Percentiles rank a stretch among this genome's conserved stretches.
These are phyloP conservation scores for Cyanodermella asteris DNA, from an alignment of 2,329 filamentous ascomycete species.

Conservation along the genomic window DNA sequence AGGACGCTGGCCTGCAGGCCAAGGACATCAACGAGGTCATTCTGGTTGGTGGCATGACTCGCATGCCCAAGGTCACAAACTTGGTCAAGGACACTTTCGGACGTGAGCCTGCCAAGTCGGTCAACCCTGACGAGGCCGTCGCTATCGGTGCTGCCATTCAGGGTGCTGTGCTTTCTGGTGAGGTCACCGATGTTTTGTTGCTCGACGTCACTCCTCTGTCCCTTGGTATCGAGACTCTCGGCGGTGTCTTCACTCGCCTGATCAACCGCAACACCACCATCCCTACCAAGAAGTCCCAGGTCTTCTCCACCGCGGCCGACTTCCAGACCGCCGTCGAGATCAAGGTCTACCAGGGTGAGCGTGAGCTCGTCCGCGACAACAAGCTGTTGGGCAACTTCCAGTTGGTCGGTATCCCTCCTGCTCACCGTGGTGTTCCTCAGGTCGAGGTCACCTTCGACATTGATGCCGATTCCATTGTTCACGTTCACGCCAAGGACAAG, in stretches of 20 bases:
- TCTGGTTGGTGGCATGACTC: slow-evolving; percentile 95
- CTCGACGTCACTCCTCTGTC: slow-evolving; percentile 91
- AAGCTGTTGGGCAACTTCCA: slow-evolving; percentile 99
- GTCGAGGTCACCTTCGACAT: slow-evolving; percentile 98
- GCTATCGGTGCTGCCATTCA: slow-evolving; percentile 94
- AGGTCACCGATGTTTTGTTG: slow-evolving; percentile 86
- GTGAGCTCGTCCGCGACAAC: slow-evolving; percentile 96
- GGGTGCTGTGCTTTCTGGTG: slow-evolving; percentile 86
- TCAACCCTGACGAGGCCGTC: slow-evolving; percentile 96
- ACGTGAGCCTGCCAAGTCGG: slow-evolving; percentile 88
- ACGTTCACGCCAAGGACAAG: slow-evolving; percentile 98
- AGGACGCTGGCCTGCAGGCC: slow-evolving; percentile 76
- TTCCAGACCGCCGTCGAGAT: slow-evolving; percentile 98
- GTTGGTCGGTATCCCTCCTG: slow-evolving; percentile 88
- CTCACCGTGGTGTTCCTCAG: slow-evolving; percentile 88
- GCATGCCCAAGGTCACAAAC: slow-evolving; percentile 96
- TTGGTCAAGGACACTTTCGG: slow-evolving; percentile 94
- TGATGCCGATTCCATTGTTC: slow-evolving; percentile 91
- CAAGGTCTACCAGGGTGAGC: slow-evolving; percentile 99
- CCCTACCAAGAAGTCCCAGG: slow-evolving; percentile 96
- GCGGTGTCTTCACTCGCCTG: slow-evolving; percentile 90
- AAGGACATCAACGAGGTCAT: slow-evolving; percentile 97
- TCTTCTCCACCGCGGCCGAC: slow-evolving; percentile 92
- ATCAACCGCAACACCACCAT: slow-evolving; percentile 99
- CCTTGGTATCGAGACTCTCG: slow-evolving; percentile 94